phyloP scores from a whole-genome alignment of 1,284 basidiomycete genomes.

The Apiotrichum brassicae region DNA sequence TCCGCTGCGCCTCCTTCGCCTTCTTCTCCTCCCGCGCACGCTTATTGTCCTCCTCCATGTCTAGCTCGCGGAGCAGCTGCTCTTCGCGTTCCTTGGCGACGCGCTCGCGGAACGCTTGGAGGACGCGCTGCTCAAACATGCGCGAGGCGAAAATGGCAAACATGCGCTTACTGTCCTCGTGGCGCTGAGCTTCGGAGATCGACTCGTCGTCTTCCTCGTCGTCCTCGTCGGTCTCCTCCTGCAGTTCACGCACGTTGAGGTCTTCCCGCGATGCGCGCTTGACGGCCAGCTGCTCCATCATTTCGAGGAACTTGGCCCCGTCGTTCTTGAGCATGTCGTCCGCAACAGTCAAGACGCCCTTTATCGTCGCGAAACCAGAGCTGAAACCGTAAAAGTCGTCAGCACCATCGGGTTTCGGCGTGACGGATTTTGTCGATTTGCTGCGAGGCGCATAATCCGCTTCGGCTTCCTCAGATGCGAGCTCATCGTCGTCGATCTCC shows the following conservation, averaged over 20 bases:
- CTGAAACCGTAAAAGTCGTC: conserved; percentile 72
- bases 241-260: conserved; percentile 60
- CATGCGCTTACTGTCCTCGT: conserved; percentile 98
- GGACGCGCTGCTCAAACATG: conserved; percentile 97
- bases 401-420: conserved; percentile 41
- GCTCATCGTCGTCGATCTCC: conserved; percentile 55
- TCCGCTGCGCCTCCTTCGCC: conserved; percentile 92
- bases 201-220: conserved; percentile 44
- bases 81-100: conserved; percentile 86
- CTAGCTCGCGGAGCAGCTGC: conserved; percentile 79
- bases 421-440: conserved; percentile 22
- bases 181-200: conserved; percentile 65
- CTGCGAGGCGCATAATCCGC: conserved; percentile 32
- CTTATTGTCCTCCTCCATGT: conserved; percentile 74
- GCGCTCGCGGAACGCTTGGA: conserved; percentile 84
- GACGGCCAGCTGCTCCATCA: conserved; percentile 99
- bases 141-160: conserved; percentile 99
- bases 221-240: conserved; percentile 54
- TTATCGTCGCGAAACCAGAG: conserved; percentile 71
- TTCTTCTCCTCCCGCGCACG: conserved; percentile 88
- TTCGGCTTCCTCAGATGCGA: conserved; percentile 61
- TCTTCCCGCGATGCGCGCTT: conserved; percentile 88
- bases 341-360: conserved; percentile 96
- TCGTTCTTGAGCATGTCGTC: conserved; percentile 98
- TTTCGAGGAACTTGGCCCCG: conserved; percentile 96